Evolutionary conservation across 2,329 filamentous ascomycete species (phyloP), one percentile per base, ranked within the genome.

Genomic region (Cytospora piceicola): DNA sequence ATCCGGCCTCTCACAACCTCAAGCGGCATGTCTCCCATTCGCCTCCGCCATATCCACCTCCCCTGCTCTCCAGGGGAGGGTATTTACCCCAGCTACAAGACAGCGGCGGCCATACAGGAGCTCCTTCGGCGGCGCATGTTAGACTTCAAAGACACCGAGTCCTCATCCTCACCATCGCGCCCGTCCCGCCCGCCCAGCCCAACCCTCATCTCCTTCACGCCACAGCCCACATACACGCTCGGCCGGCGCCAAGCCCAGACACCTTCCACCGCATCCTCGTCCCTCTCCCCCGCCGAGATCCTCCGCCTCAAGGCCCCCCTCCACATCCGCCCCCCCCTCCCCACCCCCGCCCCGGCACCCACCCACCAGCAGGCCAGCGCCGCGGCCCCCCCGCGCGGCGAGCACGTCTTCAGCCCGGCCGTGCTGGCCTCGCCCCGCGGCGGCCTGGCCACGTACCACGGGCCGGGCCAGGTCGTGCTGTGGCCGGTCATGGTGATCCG

Each of bases 371-470:
- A 27, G 52, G 32, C 76, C 74, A 57, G 57, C 67, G 75, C 29
- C 14, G 73, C 61, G 73, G 36, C 34, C 69, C 55, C 72, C 71
- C 14, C 68, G 68, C 52, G 69, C 54, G 65, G 32, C 74, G 76
- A 69, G 73, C 36, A 79, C 42, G 71, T 65, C 58, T 80, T 77
- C 71, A 69, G 75, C 30, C 90, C 90, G 3, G 80, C 85, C n/a
- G 87, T 95, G 71, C 77, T 86, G 53, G 83, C 88, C 72, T 90
- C 92, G 17, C 85, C 88, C n/a, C 88, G 95, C 63, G 95, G 95
- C 68, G 95, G 95, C 0, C 88, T 96, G 70, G 94, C 92, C 0
- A 98, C 95, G 3, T 98, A 97, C 80, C 95, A 99, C 75, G 95
- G 94, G 0, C 95, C 94, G 0, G 94, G 94, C 0, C 95, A 99